Base-by-base conservation (phyloP, 2,329 filamentous ascomycete genomes). In the Daldinia sp. region DNA sequence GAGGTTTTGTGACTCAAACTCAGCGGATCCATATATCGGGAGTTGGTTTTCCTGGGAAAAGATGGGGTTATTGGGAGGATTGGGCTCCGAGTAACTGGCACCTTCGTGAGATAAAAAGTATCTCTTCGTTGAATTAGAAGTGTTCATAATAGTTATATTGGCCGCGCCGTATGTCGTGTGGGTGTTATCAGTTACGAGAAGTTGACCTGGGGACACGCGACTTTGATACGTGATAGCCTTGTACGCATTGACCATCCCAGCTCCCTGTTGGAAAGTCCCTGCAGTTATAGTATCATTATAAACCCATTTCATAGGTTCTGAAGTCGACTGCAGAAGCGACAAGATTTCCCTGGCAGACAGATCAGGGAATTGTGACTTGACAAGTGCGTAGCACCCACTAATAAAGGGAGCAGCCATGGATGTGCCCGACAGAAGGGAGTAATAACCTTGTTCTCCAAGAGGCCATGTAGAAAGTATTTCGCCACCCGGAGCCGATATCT, bases 351-450 rank as follows among this genome's bases (percentile, higher is more conserved):
- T 57, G 1, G 77, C 63, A 0, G 71, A 75, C 3, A 76, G 55
- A 5, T 68, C 48, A 0, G 78, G 79, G 48, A 73, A 73, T 33
- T 74, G 74, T 1, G 74, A 79, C 60, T 80, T 81, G 7, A 81
- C 69, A 6, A 81, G 74, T 6, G 79, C 80, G 35, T 77, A 80
- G 2, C 73, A 76, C 4, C 74, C 79, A 18, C 78, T 72, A 0
- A 78, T 64, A 54, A 76, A 80, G 0, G 80, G 79, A 0, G 78
- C 76, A 0, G 79, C 75, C 79, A 81, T 81, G 2, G 78, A 80
- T 0, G 80, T 81, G 1, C 79, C 80, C 1, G 74, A 76, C 18
- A 80, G 70, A 30, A 79, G 77, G 2, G 75, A 74, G 33, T 80
- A 81, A 12, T 75, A 77, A 1, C 75, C 75, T 18, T 72, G 61